Percentiles rank a stretch among this genome's conserved stretches.
Evolutionary conservation across 768 basidiomycete species (phyloP).

Genomic region (Arthromyces matolae): DNA sequence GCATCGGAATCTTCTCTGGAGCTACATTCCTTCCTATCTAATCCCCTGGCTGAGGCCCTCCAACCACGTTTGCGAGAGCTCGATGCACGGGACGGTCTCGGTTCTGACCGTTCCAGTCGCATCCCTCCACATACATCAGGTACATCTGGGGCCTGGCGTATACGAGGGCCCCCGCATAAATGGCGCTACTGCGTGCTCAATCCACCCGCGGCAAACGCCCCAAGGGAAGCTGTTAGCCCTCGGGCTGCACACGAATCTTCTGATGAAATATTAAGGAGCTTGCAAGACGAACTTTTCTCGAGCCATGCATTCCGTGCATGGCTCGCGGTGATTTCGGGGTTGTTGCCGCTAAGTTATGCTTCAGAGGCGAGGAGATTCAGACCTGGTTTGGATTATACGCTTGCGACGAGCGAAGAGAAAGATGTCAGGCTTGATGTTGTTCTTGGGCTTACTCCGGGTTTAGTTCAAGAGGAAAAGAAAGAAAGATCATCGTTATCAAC

Average conservation of each 20-base stretch:
- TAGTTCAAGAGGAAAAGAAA: constrained; percentile 22
- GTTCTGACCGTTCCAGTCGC: constrained; percentile 43
- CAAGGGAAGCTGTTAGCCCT: constrained; percentile 45
- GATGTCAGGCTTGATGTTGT: constrained; percentile 84
- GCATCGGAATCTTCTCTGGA: constrained; percentile 84
- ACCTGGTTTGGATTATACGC: constrained; percentile 91
- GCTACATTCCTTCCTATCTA: constrained; percentile 79
- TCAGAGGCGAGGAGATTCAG: constrained; percentile 87
- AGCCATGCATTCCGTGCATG: constrained; percentile 88
- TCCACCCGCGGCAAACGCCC: constrained; percentile 31
- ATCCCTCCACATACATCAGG: constrained; percentile 74
- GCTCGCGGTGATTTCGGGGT: constrained; percentile 66
- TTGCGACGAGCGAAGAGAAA: constrained; percentile 81
- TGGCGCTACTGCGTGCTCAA: constrained; percentile 84
- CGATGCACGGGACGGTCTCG: constrained; percentile 63
- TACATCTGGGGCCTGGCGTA: constrained; percentile 51
- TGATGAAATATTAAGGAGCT: constrained; percentile 54
- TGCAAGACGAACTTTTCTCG: constrained; percentile 78
- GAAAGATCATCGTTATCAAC: constrained; percentile 21
- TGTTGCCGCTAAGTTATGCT: constrained; percentile 68
- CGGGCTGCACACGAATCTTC: constrained; percentile 50
- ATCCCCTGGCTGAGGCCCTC: constrained; percentile 63
- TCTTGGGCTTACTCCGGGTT: constrained; percentile 78
- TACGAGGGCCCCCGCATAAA: constrained; percentile 90
- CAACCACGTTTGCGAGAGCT: constrained; percentile 60